Percentiles rank a stretch among this genome's conserved stretches.
Evolutionary conservation across 2,329 filamentous ascomycete species (phyloP).

Genomic region (Colletotrichum sp.): DNA sequence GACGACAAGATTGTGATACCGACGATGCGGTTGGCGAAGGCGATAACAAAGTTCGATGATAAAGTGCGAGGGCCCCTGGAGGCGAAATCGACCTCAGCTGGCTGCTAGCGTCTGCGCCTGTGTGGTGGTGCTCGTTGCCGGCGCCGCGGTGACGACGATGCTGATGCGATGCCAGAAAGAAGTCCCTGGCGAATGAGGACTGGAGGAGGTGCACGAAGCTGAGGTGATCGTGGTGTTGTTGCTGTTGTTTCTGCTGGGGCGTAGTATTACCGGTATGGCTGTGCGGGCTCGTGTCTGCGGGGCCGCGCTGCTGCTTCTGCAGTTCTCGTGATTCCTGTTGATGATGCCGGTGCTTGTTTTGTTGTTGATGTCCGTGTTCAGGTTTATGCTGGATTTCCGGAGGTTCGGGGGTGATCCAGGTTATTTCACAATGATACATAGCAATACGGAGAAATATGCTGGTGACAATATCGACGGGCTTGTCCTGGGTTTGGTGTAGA

Average conservation of each 20-base stretch:
- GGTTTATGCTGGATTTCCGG: conserved; percentile 1
- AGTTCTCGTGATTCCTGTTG: not conserved
- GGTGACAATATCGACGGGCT: not conserved
- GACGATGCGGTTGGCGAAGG: conserved; percentile 12
- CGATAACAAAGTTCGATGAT: conserved; percentile 12
- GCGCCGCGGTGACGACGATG: not conserved
- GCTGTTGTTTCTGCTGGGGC: conserved; percentile 1
- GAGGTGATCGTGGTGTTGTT: not conserved
- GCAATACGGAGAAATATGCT: not conserved
- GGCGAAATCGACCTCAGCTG: conserved; percentile 13
- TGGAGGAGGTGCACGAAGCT: conserved; percentile 1
- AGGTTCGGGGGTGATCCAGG: conserved; percentile 10
- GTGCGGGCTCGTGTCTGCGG: conserved; percentile 4
- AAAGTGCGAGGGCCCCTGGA: not conserved
- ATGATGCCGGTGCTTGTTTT: not conserved
- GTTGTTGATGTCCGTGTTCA: not conserved
- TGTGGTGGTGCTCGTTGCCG: not conserved
- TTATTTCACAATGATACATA: conserved; percentile 21
- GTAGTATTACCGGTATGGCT: conserved; percentile 1
- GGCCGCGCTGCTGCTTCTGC: not conserved
- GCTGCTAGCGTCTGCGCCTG: not conserved
- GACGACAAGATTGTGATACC: conserved; percentile 12
- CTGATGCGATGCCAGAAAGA: conserved; percentile 3
- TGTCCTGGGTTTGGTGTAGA: not conserved
- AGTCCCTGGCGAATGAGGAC: conserved; percentile 1